Base-by-base conservation (phyloP, 1,139 yeast genomes). In the Torulaspora pretoriensis region DNA sequence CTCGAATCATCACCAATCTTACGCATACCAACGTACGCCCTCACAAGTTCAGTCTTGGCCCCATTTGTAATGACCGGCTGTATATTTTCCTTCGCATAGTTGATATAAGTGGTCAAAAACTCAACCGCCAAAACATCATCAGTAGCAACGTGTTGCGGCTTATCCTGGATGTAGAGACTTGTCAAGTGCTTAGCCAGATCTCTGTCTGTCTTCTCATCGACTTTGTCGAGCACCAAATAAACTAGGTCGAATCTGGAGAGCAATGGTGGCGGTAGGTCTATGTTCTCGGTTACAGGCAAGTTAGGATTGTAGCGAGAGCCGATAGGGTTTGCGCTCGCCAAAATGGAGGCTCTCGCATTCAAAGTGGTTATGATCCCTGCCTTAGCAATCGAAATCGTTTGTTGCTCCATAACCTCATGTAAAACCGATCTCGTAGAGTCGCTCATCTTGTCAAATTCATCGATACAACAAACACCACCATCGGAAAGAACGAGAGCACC, bases 341-440 rank as follows among this genome's bases (percentile, higher is more conserved):
- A 73, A 54, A 92, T 85, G 0, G 97, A 89, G 0, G 97, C 90
- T 67, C 98, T 77, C 1, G 98, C 98, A 68, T 92, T 92, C 50
- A 92, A 73, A 0, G 98, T 92, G 10, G 98, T 92, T 61, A 90
- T 92, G 60, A 92, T 92, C 47, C 98, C 98, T 0, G 98, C 98
- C 63, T 92, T 92, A 34, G 98, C 98, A 58, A 92, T 88, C 9
- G 97, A 89, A 36, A 92, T 92, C 0, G 98, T 92, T 67, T 92
- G 98, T 66, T 92, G 98, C 72, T 92, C 98, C 98, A 92, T 92
- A 17, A 94, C 98, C 74, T 92, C 98, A 66, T 92, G 99, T 48
- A 92, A 72, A 12, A 92, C 97, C 2, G 97, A 88, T 59, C 98
- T 74, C 0, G 98, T 92, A 1, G 95, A 71, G 57, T 92, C 98